These are phyloP conservation scores for Pseudogymnoascus sp. DNA, from an alignment of 2,329 filamentous ascomycete species.

Conservation along the genomic window DNA sequence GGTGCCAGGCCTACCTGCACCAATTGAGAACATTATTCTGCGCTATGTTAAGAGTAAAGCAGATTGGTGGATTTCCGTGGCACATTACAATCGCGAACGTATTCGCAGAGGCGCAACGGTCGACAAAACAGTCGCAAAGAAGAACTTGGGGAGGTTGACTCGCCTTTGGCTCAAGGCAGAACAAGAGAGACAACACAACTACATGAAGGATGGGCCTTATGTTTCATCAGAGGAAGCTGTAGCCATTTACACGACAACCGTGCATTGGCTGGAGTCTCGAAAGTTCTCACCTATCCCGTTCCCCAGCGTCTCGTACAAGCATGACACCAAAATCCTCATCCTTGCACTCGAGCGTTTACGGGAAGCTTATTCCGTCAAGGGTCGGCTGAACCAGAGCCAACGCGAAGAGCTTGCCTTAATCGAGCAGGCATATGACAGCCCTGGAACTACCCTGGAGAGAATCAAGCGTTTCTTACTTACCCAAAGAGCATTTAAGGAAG, in stretches of 20 bases:
- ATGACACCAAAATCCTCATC: conserved; percentile 98
- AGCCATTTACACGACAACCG: conserved; percentile 96
- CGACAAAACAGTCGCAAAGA: conserved; percentile 98
- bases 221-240: conserved; percentile 98
- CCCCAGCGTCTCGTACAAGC: conserved; percentile 97
- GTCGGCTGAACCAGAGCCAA: conserved; percentile 91
- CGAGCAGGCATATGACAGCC: conserved; percentile 96
- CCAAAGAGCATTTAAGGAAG: conserved; percentile 97
- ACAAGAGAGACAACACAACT: conserved; percentile 97
- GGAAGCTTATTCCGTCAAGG: conserved; percentile 96
- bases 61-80: conserved; percentile 99
- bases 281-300: conserved; percentile 99
- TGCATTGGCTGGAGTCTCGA: conserved; percentile 96
- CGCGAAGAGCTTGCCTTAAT: conserved; percentile 94
- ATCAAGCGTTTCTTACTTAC: conserved; percentile 98
- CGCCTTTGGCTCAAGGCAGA: conserved; percentile 96
- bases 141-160: conserved; percentile 91
- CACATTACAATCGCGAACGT: conserved; percentile 96
- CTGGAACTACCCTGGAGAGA: conserved; percentile 86
- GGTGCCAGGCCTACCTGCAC: conserved; percentile 88
- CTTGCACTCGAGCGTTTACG: conserved; percentile 85
- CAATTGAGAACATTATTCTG: conserved; percentile 97
- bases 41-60: conserved; percentile 99
- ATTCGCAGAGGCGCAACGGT: conserved; percentile 94
- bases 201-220: conserved; percentile 98